Evolutionary conservation across 2,329 filamentous ascomycete species (phyloP), one percentile per base, ranked within the genome.

Genomic region (Cladorrhinum sp.): DNA sequence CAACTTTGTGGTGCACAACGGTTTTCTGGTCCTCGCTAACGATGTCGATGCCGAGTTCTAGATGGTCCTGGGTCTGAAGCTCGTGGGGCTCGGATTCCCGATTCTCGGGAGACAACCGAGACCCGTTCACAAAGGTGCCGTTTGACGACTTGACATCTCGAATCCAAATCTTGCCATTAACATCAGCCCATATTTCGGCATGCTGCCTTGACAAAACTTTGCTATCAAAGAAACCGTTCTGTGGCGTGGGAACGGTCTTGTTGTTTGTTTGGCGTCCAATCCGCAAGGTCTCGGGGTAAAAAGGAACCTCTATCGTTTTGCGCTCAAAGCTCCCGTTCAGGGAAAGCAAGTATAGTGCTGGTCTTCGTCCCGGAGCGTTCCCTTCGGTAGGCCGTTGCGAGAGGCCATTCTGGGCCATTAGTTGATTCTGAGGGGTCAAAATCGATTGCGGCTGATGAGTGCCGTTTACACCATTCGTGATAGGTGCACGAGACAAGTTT

Each of bases 1-100:
- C 93, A 53, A 99, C 95, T 73, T 99, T 99, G 79, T 98, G 95
- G 72, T 99, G 95, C 14, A 99, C 93, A 26, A 99, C 92, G 0
- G 93, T 97, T 77, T 96, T 98, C 74, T 98, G 94, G 73, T 99
- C 95, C 74, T 99, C 95, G 75, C 92, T 96, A 56, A 99, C 94
- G 71, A 99, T 99, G 72, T 99, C 95, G 69, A 99, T 99, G 59
- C 95, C 95, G 36, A 99, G 82, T 73, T 99, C 95, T 57, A 99
- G 80, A 65, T 95, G 91, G 72, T 99, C 95, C 66, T 92, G 88
- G 62, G 94, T 92, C 70, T 93, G 89, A 33, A 99, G 79, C 72
- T 98, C 94, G 72, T 97, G 92, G 0, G 95, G 93, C 64, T 98
- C 95, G 0, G 94, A 98, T 75, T 99, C 95, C 68, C 93, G 87